Conservation (phyloP, 192 early-diverging fungal genomes). For the Backusella tarrabulga region DNA sequence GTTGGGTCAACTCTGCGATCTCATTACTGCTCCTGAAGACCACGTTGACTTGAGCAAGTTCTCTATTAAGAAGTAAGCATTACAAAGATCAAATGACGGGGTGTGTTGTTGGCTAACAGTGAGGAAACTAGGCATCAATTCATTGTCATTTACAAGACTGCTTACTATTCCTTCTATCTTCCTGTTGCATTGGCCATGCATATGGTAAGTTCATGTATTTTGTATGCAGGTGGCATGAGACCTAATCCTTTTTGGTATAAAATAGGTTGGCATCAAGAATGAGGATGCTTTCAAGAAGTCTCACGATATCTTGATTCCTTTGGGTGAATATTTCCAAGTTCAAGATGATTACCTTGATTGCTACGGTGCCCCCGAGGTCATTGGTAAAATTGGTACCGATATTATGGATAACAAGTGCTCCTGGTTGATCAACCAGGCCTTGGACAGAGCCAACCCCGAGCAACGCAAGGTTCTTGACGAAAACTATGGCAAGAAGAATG, state of each 20-base stretch:
- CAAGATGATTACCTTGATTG: slow-evolving; percentile 99
- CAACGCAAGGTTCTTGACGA: slow-evolving; percentile 84
- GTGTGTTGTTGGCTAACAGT: not conserved
- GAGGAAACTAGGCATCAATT: slow-evolving; percentile 62
- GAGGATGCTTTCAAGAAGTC: slow-evolving; percentile 81
- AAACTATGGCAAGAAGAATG: slow-evolving; percentile 83
- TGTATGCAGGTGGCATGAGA: not conserved
- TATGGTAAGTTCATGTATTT: slow-evolving; percentile 50
- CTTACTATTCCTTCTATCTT: slow-evolving; percentile 99
- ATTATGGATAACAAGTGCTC: slow-evolving; percentile 99
- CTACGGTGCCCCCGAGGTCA: slow-evolving; percentile 84
- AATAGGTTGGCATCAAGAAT: slow-evolving; percentile 73
- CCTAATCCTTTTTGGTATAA: not conserved
- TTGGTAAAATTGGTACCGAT: slow-evolving; percentile 99
- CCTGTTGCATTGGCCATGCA: slow-evolving; percentile 93
- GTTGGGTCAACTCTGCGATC: slow-evolving; percentile 95
- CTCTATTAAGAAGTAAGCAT: slow-evolving; percentile 79
- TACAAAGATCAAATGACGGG: not conserved
- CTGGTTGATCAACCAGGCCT: slow-evolving; percentile 95
- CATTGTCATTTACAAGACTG: slow-evolving; percentile 98
- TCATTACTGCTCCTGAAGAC: slow-evolving; percentile 98
- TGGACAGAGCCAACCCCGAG: slow-evolving; percentile 70
- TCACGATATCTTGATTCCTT: slow-evolving; percentile 82
- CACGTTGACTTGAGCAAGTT: slow-evolving; percentile 90
- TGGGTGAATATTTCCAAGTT: slow-evolving; percentile 98